Base-by-base conservation (phyloP, 2,329 filamentous ascomycete genomes). In the Pseudogymnoascus sp. region DNA sequence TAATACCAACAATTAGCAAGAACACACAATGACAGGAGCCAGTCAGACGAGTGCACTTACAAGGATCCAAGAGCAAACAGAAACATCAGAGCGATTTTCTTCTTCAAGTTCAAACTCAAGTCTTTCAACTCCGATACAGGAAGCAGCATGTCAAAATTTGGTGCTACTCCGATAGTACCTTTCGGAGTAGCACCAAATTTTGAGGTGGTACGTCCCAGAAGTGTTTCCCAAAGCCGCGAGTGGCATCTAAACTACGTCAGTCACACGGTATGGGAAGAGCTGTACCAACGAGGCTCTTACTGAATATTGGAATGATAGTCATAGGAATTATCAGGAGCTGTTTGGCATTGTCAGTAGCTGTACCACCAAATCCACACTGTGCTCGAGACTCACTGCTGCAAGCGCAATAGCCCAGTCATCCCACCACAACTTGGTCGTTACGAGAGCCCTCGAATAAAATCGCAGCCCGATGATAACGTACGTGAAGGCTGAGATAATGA, bases 11-110 rank as follows among this genome's bases (percentile, higher is more conserved):
- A n/a, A n/a, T 67, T 61, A 65, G 65, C 13, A 35, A 31, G n/a
- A 21, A n/a, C n/a, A 24, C 2, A 37, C n/a, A 47, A 47, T 35
- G 16, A 35, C 16, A 14, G 24, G 10, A 4, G 3, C 7, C 7
- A 8, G 8, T 8, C 11, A 26, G 16, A 4, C 10, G n/a, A 29
- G 10, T 29, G 24, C 1, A 83, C 82, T 31, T 84, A 86, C 70
- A 89, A 88, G 42, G 84, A 79, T 66, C 86, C 86, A 63, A 87
- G 83, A 66, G 83, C 82, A 71, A 90, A 89, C 1, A 86, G 87
- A 56, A 88, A 74, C 47, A 86, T 78, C 16, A 89, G 72, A 24
- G 87, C 87, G 21, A 84, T 79, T 73, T 88, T 89, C 68, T 89
- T 86, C 66, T 85, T 87, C 64, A 73, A 78, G 1, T 85, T 85